phyloP scores from a whole-genome alignment of 768 basidiomycete genomes.

The Cyathus striatus region DNA sequence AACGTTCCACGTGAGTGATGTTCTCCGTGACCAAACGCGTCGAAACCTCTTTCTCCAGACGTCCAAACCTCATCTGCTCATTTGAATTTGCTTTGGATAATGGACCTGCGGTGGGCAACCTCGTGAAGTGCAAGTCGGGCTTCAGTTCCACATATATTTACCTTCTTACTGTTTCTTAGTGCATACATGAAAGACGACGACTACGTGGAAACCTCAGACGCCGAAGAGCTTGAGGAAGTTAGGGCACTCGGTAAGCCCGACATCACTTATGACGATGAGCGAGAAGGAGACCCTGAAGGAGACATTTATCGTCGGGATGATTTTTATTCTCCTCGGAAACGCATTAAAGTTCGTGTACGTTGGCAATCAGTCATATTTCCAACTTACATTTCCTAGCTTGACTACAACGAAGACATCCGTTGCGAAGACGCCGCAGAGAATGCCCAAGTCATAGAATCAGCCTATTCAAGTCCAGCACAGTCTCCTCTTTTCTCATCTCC shows the following conservation, averaged over 20 bases:
- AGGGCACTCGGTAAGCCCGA: conserved; percentile 6
- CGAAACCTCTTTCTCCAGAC: too few species aligned
- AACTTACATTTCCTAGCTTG: background rate
- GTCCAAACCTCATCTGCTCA: too few species aligned
- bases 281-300: background rate
- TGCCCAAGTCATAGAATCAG: too few species aligned
- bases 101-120: too few species aligned
- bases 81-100: too few species aligned
- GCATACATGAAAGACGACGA: conserved; percentile 28
- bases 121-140: too few species aligned
- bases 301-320: background rate
- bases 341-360: conserved; percentile 26
- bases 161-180: too few species aligned
- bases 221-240: conserved; percentile 52
- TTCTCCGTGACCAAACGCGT: too few species aligned
- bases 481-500: too few species aligned
- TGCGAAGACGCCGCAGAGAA: conserved; percentile 4
- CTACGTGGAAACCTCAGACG: conserved; percentile 59
- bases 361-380: conserved; percentile 6
- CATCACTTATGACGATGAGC: conserved; percentile 3
- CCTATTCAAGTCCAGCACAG: too few species aligned
- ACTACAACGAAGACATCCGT: conserved; percentile 4
- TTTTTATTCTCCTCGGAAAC: conserved; percentile 27
- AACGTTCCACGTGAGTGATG: too few species aligned
- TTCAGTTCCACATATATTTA: too few species aligned